These are phyloP conservation scores for Ganoderma multipileum DNA, from an alignment of 1,284 basidiomycete species.

Conservation along the genomic window DNA sequence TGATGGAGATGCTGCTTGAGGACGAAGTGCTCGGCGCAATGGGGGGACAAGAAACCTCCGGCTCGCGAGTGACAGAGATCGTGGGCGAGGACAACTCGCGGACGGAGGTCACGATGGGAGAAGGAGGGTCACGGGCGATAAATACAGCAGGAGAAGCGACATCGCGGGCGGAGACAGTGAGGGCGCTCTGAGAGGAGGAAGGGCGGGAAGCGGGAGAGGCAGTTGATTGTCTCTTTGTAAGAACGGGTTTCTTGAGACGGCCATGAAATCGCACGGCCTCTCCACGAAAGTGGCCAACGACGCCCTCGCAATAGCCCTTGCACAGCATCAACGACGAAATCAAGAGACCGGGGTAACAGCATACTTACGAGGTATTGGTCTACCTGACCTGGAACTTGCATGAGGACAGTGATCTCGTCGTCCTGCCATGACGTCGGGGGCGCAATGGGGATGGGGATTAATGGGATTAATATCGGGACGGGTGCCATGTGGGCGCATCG, in stretches of 20 bases:
- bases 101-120: constrained; percentile 31
- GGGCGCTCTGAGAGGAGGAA: constrained; percentile 34
- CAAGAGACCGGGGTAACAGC: constrained; percentile 4
- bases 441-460: neutral
- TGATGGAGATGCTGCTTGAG: constrained; percentile 13
- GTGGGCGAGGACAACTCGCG: constrained; percentile 25
- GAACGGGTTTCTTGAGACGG: constrained; percentile 82
- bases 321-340: constrained; percentile 5
- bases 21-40: constrained; percentile 24
- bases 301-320: constrained; percentile 81
- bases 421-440: constrained; percentile 51
- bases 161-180: constrained; percentile 32
- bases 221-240: constrained; percentile 64
- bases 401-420: constrained; percentile 83
- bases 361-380: constrained; percentile 67
- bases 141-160: constrained; percentile 15
- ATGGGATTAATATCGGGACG: neutral
- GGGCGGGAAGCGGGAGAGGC: constrained; percentile 38
- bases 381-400: constrained; percentile 66
- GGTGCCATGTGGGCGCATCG: neutral
- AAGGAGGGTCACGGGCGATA: constrained; percentile 5
- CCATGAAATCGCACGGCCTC: constrained; percentile 75
- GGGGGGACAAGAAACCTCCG: constrained; percentile 22
- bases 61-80: constrained; percentile 13
- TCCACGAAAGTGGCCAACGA: constrained; percentile 83